Evolutionary conservation across 768 basidiomycete genomes (phyloP), one percentile per base, ranked within the genome.

Genomic region (Lepiota subincarnata): DNA sequence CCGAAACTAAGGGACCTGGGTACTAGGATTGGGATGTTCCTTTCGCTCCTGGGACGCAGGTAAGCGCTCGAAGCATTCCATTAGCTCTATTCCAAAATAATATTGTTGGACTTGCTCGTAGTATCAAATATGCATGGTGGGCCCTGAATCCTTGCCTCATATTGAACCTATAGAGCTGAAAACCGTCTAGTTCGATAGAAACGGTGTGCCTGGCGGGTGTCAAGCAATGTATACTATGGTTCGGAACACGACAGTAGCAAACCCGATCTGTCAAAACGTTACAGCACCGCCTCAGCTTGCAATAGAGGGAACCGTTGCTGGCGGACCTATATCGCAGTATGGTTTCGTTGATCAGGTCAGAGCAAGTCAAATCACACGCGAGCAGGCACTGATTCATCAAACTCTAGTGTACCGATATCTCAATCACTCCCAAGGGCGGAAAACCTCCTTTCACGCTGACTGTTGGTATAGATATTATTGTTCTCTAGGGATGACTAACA

Each of bases 111-210:
- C 18, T 13, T 51, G 13, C 39, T n/a, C 48, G 8, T 63, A 74
- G 71, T 82, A 79, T 63, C 78, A 82, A 62, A 78, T 80, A 55
- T 82, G 80, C 70, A 80, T 82, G 79, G 79, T 80, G 50, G 34
- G 63, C 34, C 34, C 42, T 12, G 3, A 6, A 10, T 28, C 14
- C 24, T 39, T 26, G 13, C 18, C 36, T 26, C 31, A 35, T 7
- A 7, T 12, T 7, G 35, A 28, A 6, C 26, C 40, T 14, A 4
- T 28, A 16, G 28, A 11, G 48, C 44, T 55, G 36, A 59, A 19
- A 38, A 7, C 41, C 22, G 14, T 6, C 31, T 34, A 81, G 79
- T 75, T 73, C 59, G 80, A 77, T 55, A 65, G 58, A 6, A 72
- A 71, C 34, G 79, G 79, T 6, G 65, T 70, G 8, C 68, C 77